These are phyloP conservation scores for Botrytis galanthina DNA, from an alignment of 2,329 filamentous ascomycete genomes.

Conservation along the genomic window DNA sequence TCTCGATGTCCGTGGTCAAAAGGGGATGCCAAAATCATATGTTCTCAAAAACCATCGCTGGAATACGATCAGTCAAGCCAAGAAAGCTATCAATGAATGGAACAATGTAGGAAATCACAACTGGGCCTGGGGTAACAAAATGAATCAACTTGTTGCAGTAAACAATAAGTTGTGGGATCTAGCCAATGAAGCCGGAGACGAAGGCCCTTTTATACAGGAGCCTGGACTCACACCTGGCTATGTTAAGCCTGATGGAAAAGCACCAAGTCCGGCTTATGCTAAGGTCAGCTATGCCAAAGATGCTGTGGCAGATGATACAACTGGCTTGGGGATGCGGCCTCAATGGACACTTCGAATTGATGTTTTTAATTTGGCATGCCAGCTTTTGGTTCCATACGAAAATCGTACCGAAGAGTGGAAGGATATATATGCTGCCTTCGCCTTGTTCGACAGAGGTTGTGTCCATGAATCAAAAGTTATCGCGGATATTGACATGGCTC, in stretches of 20 bases:
- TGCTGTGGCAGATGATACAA: neutral
- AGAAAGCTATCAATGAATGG: neutral
- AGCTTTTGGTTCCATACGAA: neutral
- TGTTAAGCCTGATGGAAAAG: neutral
- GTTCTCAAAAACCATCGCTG: neutral
- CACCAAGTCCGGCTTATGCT: neutral
- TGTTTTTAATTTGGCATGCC: neutral
- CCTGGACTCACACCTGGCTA: neutral
- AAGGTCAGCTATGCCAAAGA: conserved; percentile 1
- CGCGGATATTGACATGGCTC: neutral
- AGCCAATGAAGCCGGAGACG: neutral
- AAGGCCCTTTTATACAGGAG: neutral
- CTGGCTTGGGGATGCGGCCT: neutral
- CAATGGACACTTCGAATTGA: conserved; percentile 14
- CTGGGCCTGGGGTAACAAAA: neutral
- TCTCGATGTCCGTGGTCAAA: conserved; percentile 1
- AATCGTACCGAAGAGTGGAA: neutral
- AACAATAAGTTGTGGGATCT: no score
- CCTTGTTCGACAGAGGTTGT: neutral
- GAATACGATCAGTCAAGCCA: no score
- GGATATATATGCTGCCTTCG: neutral
- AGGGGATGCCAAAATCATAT: conserved; percentile 2
- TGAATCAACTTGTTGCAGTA: no score
- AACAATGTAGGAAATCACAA: neutral
- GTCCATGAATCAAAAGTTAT: neutral